Evolutionary conservation across 805 yeast genomes (phyloP), one percentile per base, ranked within the genome.

Genomic region (Cyberlindnera xylosilytica): DNA sequence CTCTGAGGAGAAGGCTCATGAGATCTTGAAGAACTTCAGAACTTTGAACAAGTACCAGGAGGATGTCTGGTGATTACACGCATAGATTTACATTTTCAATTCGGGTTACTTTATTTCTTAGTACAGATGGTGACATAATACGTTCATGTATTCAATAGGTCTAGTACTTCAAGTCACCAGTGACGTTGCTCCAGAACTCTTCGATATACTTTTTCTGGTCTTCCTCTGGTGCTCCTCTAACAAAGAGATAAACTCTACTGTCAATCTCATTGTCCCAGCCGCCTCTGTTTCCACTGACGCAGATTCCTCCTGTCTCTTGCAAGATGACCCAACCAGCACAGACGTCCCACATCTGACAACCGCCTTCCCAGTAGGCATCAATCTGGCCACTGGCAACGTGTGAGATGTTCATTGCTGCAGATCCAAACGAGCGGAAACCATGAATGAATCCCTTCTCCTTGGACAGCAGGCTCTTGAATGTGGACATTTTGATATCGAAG

Each of bases 21-120:
- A 84, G 45, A 70, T 85, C 58, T 74, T 88, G 46, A 86, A 87
- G 68, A 76, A 81, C 50, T 76, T 85, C 69, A 87, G 86, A 63
- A 79, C 87, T 20, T 82, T 84, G 54, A 91, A 90, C 62, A 79
- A 83, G 66, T 91, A 89, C 65, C 99, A 91, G 69, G 98, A 93
- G 68, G 99, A 91, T 73, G 96, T 91, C 12, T 91, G 99, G 99
- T 91, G 70, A 68, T 27, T 7, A 16, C 6, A 29, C 7, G n/a
- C 30, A 27, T 27, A 27, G 30, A 27, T 11, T 27, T n/a, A n/a
- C n/a, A n/a, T n/a, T n/a, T n/a, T n/a, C n/a, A n/a, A n/a, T n/a
- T n/a, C n/a, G n/a, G n/a, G n/a, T n/a, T n/a, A n/a, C n/a, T n/a
- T n/a, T n/a, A n/a, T n/a, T n/a, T n/a, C n/a, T n/a, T n/a, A n/a